These are phyloP conservation scores for Wallacemonas sp. DNA, from an alignment of 208 protist genomes.

Conservation along the genomic window DNA sequence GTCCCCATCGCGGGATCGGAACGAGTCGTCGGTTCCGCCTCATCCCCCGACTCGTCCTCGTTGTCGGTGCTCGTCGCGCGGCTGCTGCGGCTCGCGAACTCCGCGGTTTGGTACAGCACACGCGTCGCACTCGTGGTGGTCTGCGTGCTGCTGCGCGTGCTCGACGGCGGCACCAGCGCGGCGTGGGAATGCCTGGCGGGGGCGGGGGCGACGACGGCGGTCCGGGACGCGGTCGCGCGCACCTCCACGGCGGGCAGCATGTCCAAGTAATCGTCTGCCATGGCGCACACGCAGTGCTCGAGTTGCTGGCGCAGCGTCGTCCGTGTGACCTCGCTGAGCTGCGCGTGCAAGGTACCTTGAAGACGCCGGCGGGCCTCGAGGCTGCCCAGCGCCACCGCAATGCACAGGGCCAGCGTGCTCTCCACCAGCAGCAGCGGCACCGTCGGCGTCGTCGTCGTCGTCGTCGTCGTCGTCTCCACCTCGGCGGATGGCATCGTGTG, in stretches of 20 bases:
- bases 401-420: slow-evolving; percentile 23
- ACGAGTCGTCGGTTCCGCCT: not conserved
- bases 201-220: too few species aligned
- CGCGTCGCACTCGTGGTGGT: slow-evolving; percentile 3
- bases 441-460: not conserved
- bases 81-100: not conserved
- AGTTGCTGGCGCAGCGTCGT: slow-evolving; percentile 24
- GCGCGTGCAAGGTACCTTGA: slow-evolving; percentile 20
- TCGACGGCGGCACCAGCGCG: not conserved
- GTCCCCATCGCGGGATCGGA: too few species aligned
- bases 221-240: slow-evolving; percentile 5
- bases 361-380: slow-evolving; percentile 36
- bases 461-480: not conserved
- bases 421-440: slow-evolving; percentile 14
- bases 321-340: slow-evolving; percentile 33
- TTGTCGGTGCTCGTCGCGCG: not conserved
- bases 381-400: slow-evolving; percentile 28
- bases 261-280: slow-evolving; percentile 34
- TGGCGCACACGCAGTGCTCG: slow-evolving; percentile 12
- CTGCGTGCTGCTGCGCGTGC: slow-evolving; percentile 5
- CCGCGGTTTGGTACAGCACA: slow-evolving; percentile 13
- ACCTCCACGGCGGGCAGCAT: slow-evolving; percentile 39
- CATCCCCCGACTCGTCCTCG: not conserved
- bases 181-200: too few species aligned
- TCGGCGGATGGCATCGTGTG: not conserved